Base-by-base conservation (phyloP, 2,329 filamentous ascomycete species). In the Aureobasidium vineae region DNA sequence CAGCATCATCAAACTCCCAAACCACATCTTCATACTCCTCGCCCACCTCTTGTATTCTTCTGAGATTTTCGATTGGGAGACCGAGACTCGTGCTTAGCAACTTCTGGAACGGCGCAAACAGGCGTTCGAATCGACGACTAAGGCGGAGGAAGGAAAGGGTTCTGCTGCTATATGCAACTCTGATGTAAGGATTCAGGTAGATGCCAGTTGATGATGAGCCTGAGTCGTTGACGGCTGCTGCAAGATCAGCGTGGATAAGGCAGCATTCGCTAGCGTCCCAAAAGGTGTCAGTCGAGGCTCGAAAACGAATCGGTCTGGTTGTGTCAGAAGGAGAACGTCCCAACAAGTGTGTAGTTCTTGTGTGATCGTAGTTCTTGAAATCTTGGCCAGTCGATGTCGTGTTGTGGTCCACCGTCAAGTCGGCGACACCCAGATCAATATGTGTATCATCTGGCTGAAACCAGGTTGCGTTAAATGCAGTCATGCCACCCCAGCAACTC, bases 401-500 rank as follows among this genome's bases (percentile, higher is more conserved):
- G 26, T 53, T 54, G 60, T 33, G 60, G 47, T 43, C 47, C n/a
- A 43, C 23, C 5, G 36, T 21, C 28, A 54, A 23, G 16, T 41
- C 60, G 15, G 21, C 36, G 3, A 31, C 21, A 1, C 21, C 47
- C 7, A 53, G n/a, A 26, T 28, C 23, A n/a, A 15, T 8, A 13
- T 23, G 43, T 19, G 33, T 28, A 19, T 23, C 31, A 11, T 66
- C 64, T 23, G 64, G 77, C 71, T 87, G 84, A 54, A 89, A 84
- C 75, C 84, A 86, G 54, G 78, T 77, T 1, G 85, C 86, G 72
- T 88, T 83, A 76, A 88, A 88, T 2, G 85, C 85, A 2, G 86
- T 87, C 85, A 92, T 91, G 26, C 90, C 90, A 63, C 89, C 88
- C 90, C 90, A 92, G 77, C 90, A 92, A 69, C 87, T 88, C 71